These are phyloP conservation scores for Stentor roeselii DNA, from an alignment of 73 alveolate genomes.

Conservation along the genomic window DNA sequence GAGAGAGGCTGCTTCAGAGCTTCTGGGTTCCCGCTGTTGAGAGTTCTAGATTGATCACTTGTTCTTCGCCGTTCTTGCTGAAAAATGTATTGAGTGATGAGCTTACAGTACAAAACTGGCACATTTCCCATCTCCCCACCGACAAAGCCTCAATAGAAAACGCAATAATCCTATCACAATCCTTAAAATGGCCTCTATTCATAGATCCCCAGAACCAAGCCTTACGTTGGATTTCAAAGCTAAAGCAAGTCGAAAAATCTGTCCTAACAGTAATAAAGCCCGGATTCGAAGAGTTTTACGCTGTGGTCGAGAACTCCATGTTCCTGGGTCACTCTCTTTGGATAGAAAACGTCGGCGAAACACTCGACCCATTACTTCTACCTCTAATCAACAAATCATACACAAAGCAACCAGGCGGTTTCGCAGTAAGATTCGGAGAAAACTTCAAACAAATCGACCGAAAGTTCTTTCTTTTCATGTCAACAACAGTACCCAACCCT, in stretches of 20 bases:
- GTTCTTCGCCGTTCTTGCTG: conserved; percentile 69
- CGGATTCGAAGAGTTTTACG: conserved; percentile 68
- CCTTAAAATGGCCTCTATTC: conserved; percentile 93
- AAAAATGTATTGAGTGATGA: conserved; percentile 84
- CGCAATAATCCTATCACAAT: conserved; percentile 84
- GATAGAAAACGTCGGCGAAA: conserved; percentile 95
- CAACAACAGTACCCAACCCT: conserved; percentile 97
- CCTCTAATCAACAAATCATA: conserved; percentile 88
- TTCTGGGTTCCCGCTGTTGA: conserved; percentile 74
- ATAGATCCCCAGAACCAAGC: conserved; percentile 94
- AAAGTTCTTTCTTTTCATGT: conserved; percentile 95
- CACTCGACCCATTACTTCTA: conserved; percentile 91
- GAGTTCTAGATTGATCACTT: conserved; percentile 43
- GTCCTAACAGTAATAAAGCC: conserved; percentile 62
- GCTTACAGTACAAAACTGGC: conserved; percentile 91
- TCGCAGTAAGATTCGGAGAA: conserved; percentile 71
- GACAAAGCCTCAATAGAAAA: conserved; percentile 93
- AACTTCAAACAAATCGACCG: conserved; percentile 58
- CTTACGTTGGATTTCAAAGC: conserved; percentile 68
- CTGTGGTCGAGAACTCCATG: conserved; percentile 56
- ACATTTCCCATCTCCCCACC: conserved; percentile 86
- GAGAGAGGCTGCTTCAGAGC: conserved; percentile 65
- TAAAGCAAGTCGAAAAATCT: conserved; percentile 46
- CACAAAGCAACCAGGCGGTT: conserved; percentile 77
- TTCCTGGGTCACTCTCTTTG: conserved; percentile 56